These are phyloP conservation scores for Fraxinus baroniana DNA, from an alignment of 305 asterid species.

Conservation along the genomic window DNA sequence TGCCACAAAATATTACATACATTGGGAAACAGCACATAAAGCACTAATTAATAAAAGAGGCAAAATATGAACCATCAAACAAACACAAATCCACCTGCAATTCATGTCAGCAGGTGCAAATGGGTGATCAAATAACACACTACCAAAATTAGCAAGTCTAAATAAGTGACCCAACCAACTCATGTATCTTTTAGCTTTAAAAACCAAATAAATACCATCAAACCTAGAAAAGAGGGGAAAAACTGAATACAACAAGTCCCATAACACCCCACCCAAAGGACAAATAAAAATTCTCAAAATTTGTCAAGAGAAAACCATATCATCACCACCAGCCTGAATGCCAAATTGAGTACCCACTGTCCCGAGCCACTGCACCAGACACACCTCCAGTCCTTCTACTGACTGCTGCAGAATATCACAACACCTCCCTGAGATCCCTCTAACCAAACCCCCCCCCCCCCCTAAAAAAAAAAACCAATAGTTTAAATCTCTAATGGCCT, in stretches of 20 bases:
- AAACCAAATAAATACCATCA: background rate
- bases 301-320: background rate
- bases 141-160: background rate
- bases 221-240: background rate
- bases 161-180: background rate
- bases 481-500: background rate
- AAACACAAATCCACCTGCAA: background rate
- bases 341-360: background rate
- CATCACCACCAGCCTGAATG: background rate
- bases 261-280: background rate
- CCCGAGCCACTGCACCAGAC: background rate
- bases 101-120: background rate
- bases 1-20: background rate
- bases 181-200: background rate
- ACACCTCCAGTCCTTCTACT: background rate
- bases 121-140: background rate
- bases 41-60: background rate
- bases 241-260: background rate
- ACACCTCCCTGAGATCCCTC: too few species aligned
- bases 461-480: background rate
- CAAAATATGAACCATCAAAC: background rate
- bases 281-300: background rate
- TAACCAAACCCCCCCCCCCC: too few species aligned
- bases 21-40: background rate
- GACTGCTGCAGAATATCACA: background rate